phyloP scores from a whole-genome alignment of 2,329 filamentous ascomycete genomes.

The Aureobasidium mangrovei region DNA sequence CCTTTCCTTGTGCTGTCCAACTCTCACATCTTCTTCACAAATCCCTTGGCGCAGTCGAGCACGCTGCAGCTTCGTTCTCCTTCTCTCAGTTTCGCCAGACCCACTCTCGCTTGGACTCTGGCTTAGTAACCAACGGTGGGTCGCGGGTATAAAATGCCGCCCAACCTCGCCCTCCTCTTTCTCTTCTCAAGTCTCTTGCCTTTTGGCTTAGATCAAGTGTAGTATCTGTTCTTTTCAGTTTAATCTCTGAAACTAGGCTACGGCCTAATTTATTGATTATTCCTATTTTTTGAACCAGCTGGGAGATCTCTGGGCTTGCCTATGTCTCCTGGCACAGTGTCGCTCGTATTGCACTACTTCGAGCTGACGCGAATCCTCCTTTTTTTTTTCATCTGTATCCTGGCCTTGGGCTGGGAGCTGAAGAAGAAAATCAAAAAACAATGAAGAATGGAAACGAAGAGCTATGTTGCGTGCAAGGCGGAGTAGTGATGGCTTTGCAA shows the following conservation, averaged over 20 bases:
- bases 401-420: neutral
- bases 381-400: neutral
- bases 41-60: too few species aligned
- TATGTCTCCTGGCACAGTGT: constrained; percentile 1
- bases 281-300: constrained; percentile 1
- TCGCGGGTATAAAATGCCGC: too few species aligned
- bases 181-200: neutral
- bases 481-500: neutral
- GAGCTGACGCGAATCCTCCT: neutral
- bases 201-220: constrained; percentile 2
- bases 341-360: constrained; percentile 7
- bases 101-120: too few species aligned
- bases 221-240: constrained; percentile 3
- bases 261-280: neutral
- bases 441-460: too few species aligned
- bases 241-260: neutral
- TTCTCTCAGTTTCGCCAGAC: too few species aligned
- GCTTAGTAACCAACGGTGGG: too few species aligned
- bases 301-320: constrained; percentile 2
- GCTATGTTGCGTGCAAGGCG: too few species aligned
- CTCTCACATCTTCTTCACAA: too few species aligned
- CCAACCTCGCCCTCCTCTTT: too few species aligned
- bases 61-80: too few species aligned
- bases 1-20: too few species aligned
- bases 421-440: neutral